Conservation (phyloP, 495 filamentous ascomycete genomes). For the Amorphotheca resinae region DNA sequence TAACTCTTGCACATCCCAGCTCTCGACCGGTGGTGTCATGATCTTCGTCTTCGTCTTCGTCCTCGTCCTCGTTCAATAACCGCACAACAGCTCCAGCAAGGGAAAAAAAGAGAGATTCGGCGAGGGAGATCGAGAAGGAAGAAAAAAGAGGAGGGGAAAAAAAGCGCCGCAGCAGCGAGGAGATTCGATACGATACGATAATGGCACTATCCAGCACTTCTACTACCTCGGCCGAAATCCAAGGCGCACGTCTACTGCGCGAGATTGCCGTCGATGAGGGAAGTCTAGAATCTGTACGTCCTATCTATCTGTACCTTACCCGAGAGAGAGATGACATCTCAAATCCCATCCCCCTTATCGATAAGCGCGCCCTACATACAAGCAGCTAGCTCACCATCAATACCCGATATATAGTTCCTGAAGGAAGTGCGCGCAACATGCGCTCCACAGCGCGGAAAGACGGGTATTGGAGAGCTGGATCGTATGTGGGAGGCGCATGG, state of each 20-base stretch:
- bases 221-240: conserved; percentile 26
- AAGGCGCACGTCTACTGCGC: conserved; percentile 50
- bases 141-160: neutral
- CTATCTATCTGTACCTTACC: neutral
- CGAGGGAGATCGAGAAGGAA: neutral
- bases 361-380: conserved; percentile 1
- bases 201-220: conserved; percentile 16
- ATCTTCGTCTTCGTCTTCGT: no score
- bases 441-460: conserved; percentile 9
- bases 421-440: conserved; percentile 31
- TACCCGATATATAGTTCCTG: conserved; percentile 25
- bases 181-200: conserved; percentile 1
- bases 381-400: neutral
- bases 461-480: conserved; percentile 29
- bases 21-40: conserved; percentile 50
- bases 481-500: conserved; percentile 27
- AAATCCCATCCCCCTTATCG: conserved; percentile 19
- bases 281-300: conserved; percentile 51
- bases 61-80: no score
- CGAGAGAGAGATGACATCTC: no score
- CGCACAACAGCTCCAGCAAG: no score
- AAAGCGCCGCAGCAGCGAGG: no score
- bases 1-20: conserved; percentile 43
- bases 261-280: conserved; percentile 47
- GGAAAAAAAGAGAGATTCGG: no score